These are phyloP conservation scores for Jatropha curcas DNA, from an alignment of 345 rosid species.

Conservation along the genomic window DNA sequence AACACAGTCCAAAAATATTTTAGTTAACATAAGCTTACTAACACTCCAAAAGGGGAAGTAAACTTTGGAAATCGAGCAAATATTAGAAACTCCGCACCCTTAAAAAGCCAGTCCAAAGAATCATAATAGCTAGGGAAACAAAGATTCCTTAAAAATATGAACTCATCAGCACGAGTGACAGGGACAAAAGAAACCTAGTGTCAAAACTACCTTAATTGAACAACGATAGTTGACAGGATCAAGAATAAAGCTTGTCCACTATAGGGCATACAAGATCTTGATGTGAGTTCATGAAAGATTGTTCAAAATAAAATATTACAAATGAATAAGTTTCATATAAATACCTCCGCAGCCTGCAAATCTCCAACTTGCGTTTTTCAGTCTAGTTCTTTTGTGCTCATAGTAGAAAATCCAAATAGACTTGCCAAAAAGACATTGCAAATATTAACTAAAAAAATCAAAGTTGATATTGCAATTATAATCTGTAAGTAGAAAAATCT, in stretches of 20 bases:
- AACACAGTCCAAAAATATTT: not conserved
- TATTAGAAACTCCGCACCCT: not conserved
- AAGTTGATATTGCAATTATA: not conserved
- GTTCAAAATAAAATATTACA: slow-evolving; percentile 1
- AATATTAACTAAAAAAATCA: not conserved
- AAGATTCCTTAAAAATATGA: not conserved
- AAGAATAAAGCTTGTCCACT: not conserved
- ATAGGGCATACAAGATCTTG: not conserved
- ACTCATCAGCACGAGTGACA: not conserved
- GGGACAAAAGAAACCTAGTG: not conserved
- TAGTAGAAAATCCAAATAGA: slow-evolving; percentile 83
- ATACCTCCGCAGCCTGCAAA: slow-evolving; percentile 99
- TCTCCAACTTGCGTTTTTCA: slow-evolving; percentile 87
- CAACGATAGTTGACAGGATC: not conserved
- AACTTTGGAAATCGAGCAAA: slow-evolving; percentile 3
- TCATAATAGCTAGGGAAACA: not conserved
- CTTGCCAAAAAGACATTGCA: slow-evolving; percentile 45
- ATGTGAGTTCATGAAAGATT: slow-evolving; percentile 1
- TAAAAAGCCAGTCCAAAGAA: not conserved
- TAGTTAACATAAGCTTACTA: too few species aligned
- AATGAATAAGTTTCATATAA: too few species aligned
- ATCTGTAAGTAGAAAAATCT: not conserved
- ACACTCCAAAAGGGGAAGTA: not conserved
- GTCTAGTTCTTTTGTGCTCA: slow-evolving; percentile 84
- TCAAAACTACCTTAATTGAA: not conserved